These are phyloP conservation scores for Yarrowia divulgata DNA, from an alignment of 805 yeast species.

Conservation along the genomic window DNA sequence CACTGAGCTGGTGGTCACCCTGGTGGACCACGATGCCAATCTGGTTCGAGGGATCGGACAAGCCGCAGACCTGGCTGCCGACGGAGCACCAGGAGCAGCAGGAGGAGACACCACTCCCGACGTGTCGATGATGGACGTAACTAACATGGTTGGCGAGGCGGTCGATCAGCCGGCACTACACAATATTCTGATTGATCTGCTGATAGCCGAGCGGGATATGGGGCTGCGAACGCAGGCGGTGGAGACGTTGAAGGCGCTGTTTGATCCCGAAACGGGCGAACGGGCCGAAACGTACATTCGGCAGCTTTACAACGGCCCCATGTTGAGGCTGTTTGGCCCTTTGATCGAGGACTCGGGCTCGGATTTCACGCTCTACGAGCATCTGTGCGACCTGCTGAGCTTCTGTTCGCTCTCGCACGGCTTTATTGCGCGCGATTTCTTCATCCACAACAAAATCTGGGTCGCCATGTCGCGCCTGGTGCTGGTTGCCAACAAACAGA, in stretches of 20 bases:
- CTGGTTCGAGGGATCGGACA: constrained; percentile 53
- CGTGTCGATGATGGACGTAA: constrained; percentile 30
- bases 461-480: constrained; percentile 63
- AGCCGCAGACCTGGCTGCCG: background rate
- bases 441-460: constrained; percentile 65
- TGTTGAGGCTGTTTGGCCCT: constrained; percentile 10
- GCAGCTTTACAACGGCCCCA: constrained; percentile 17
- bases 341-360: constrained; percentile 1
- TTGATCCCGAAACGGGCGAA: constrained; percentile 59
- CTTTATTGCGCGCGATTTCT: constrained; percentile 64
- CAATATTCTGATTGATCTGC: constrained; percentile 59
- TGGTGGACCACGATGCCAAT: constrained; percentile 83
- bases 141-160: constrained; percentile 5
- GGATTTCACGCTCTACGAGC: constrained; percentile 49
- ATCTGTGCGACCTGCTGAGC: constrained; percentile 72
- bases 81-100: no score
- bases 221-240: constrained; percentile 82
- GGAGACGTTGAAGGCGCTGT: constrained; percentile 78
- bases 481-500: constrained; percentile 56
- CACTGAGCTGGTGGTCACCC: constrained; percentile 77
- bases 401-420: constrained; percentile 75
- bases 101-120: constrained; percentile 1
- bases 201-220: constrained; percentile 67
- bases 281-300: constrained; percentile 22
- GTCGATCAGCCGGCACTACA: constrained; percentile 39